Evolutionary conservation across 768 basidiomycete species (phyloP).

Genomic region (Termitomyces sp.): DNA sequence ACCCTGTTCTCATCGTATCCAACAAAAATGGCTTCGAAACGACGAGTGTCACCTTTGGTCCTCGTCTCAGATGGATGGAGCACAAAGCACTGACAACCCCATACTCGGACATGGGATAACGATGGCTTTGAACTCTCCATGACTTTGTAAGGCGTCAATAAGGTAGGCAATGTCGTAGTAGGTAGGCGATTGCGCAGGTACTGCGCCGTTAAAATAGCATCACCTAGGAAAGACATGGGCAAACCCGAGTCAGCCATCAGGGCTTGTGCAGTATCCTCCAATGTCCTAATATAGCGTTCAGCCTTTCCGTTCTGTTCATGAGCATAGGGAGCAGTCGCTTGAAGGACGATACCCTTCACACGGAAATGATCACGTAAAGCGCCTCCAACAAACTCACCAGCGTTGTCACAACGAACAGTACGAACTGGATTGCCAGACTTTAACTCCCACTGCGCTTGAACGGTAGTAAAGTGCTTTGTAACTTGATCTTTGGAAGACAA

Average conservation of each 20-base stretch:
- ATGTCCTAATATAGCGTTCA: too few relatives aligned
- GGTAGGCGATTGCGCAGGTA: background rate
- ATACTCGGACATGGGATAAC: background rate
- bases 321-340: background rate
- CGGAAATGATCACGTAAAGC: background rate
- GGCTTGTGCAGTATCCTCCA: background rate
- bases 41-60: too few relatives aligned
- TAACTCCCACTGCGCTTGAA: background rate
- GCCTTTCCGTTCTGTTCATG: too few relatives aligned
- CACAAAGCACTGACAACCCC: background rate
- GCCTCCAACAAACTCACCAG: background rate
- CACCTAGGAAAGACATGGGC: background rate
- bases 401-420: background rate
- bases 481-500: too few relatives aligned
- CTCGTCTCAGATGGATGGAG: too few relatives aligned
- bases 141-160: background rate
- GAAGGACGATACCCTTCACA: background rate
- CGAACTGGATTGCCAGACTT: background rate
- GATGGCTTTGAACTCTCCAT: background rate
- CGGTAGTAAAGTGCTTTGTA: background rate
- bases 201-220: background rate
- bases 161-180: background rate
- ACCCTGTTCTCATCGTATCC: too few relatives aligned
- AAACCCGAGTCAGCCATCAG: background rate
- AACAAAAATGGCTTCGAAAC: too few relatives aligned